phyloP scores from a whole-genome alignment of 2,329 filamentous ascomycete species.

The Phyllosticta capitalensis region DNA sequence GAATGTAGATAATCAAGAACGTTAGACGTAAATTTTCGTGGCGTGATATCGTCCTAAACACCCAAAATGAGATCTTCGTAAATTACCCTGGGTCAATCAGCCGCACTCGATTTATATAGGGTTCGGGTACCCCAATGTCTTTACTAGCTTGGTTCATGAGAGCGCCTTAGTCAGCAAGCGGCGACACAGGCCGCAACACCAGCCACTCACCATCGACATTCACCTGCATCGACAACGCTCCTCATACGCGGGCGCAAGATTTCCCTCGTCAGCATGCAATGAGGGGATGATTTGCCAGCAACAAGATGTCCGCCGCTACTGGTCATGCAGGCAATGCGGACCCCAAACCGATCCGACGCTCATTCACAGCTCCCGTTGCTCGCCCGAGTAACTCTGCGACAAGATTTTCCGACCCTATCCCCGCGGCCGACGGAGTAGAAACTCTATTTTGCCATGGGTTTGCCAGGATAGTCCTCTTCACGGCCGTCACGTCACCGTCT shows the following conservation, averaged over 20 bases:
- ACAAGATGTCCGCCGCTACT: not conserved
- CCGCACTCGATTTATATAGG: not conserved
- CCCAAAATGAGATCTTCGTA: not conserved
- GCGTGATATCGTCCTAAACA: not conserved
- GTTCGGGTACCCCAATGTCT: not conserved
- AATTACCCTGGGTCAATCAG: not conserved
- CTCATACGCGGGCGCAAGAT: not conserved
- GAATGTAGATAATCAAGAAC: not conserved
- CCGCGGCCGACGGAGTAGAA: conserved; percentile 45
- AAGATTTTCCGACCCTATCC: conserved; percentile 20
- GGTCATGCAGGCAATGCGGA: not conserved
- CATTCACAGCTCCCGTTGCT: conserved; percentile 30
- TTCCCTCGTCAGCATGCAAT: not conserved
- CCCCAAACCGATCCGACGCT: conserved; percentile 23
- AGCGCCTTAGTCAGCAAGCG: not conserved
- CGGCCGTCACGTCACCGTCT: conserved; percentile 23
- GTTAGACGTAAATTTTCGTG: not conserved
- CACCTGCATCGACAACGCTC: not conserved
- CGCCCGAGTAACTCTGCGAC: conserved; percentile 16
- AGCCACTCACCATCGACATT: not conserved
- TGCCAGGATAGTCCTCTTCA: conserved; percentile 63
- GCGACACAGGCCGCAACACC: not conserved
- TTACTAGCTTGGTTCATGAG: not conserved
- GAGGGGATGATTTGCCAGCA: not conserved
- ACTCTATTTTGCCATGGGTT: conserved; percentile 66